Percentiles rank a stretch among this genome's conserved stretches.
phyloP scores from a whole-genome alignment of 1,284 basidiomycete species.

The Mycena sp. region DNA sequence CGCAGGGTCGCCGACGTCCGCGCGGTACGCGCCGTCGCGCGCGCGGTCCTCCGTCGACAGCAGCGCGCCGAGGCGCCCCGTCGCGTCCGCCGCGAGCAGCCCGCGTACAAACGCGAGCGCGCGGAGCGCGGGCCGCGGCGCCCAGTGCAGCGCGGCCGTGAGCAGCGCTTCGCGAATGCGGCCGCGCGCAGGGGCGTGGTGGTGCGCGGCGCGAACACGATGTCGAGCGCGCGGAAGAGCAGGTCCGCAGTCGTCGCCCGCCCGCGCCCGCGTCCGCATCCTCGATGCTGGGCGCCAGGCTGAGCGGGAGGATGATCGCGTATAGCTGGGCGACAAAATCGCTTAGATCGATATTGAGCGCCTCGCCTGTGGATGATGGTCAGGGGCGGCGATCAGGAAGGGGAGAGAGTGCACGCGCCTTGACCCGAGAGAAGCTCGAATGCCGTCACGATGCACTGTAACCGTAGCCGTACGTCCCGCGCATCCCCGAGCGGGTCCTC shows the following conservation, averaged over 20 bases:
- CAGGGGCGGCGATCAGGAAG: constrained; percentile 24
- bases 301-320: constrained; percentile 70
- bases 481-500: constrained; percentile 33
- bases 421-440: constrained; percentile 97
- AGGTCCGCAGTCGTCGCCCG: constrained; percentile 62
- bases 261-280: constrained; percentile 14
- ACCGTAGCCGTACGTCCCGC: constrained; percentile 62
- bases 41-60: constrained; percentile 88
- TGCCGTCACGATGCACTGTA: constrained; percentile 93
- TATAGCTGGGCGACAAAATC: constrained; percentile 90
- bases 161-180: constrained; percentile 93
- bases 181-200: constrained; percentile 84
- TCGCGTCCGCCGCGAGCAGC: constrained; percentile 81
- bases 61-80: constrained; percentile 85
- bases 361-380: constrained; percentile 72
- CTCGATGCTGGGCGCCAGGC: constrained; percentile 42
- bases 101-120: constrained; percentile 77
- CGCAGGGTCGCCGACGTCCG: constrained; percentile 88
- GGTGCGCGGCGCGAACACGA: constrained; percentile 78
- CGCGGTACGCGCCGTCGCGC: constrained; percentile 83
- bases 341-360: constrained; percentile 93
- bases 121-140: constrained; percentile 71
- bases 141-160: constrained; percentile 82
- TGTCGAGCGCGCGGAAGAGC: constrained; percentile 86
- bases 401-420: constrained; percentile 58